Base-by-base conservation (phyloP, 306 rosid genomes). In the Benincasa hispida region DNA sequence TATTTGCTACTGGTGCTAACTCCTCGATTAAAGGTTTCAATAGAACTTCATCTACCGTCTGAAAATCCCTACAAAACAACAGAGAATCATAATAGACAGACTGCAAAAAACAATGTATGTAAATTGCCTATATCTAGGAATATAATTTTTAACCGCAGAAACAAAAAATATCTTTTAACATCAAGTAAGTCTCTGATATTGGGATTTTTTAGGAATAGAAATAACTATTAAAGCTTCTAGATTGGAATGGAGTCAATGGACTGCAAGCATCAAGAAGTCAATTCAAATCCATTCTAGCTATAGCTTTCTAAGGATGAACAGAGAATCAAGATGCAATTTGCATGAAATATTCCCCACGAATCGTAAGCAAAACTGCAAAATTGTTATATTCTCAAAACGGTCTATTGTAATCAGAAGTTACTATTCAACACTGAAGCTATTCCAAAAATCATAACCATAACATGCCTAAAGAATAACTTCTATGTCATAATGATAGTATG, bases 11-110 rank as follows among this genome's bases (percentile, higher is more conserved):
- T 15, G 97, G 96, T 58, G 81, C 86, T 82, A 90, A 81, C 60
- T 91, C 98, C 81, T 92, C 84, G 35, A 90, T 85, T 56, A 90
- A 82, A 30, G 97, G 97, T 63, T 83, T 82, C 92, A 92, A 87
- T 32, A 94, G 79, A 78, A 79, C 80, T 76, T 84, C 81, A 21
- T 89, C 98, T 82, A 92, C 82, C 57, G 79, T 68, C 75, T 61
- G 76, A 80, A 94, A 92, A 83, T 90, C 86, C 98, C 99, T 94
- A 88, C 74, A 85, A 78, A 39, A 51, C 61, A 82, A 77, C 79
- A 17, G 19, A 68, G 67, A 76, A 53, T 59, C 72, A 69, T 12
- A 25, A 48, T 17, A 19, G 27, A 24, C 39, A 27, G 21, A 34
- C 48, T 73, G 27, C 45, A 35, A 32, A 74, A 74, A 28, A 3